Evolutionary conservation across 345 rosid species (phyloP).

Genomic region (Pugionium cornutum): DNA sequence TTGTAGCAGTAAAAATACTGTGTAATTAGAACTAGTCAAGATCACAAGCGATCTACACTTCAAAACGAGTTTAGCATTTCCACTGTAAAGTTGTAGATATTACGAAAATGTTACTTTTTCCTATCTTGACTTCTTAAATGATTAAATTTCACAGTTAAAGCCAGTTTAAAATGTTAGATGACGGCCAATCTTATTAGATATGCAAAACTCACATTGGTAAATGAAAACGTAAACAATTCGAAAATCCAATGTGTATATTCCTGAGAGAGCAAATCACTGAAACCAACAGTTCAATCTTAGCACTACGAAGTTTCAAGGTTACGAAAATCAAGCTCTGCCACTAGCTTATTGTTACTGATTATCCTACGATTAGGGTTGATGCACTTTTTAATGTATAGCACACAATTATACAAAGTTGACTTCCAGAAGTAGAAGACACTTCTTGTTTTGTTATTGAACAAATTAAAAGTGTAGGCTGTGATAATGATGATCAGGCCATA

Average conservation of each 20-base stretch:
- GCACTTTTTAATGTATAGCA: slow-evolving; percentile 16
- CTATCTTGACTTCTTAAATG: slow-evolving; percentile 16
- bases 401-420: neutral
- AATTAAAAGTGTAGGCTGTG: too few species aligned
- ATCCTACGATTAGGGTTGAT: slow-evolving; percentile 16
- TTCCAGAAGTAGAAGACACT: slow-evolving; percentile 22
- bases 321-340: slow-evolving; percentile 25
- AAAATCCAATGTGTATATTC: slow-evolving; percentile 17
- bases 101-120: slow-evolving; percentile 24
- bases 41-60: slow-evolving; percentile 32
- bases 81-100: slow-evolving; percentile 42
- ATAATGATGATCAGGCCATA: slow-evolving; percentile 1
- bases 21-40: slow-evolving; percentile 28
- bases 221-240: slow-evolving; percentile 27
- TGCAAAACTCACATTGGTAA: neutral
- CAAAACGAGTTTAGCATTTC: slow-evolving; percentile 27
- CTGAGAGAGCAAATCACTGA: slow-evolving; percentile 37
- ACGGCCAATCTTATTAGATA: neutral
- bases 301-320: slow-evolving; percentile 26
- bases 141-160: neutral
- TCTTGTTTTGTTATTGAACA: too few species aligned
- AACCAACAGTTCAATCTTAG: slow-evolving; percentile 17
- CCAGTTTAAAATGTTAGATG: neutral
- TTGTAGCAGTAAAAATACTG: slow-evolving; percentile 20
- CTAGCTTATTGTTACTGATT: slow-evolving; percentile 28